These are phyloP conservation scores for Globisporangium parvum DNA, from an alignment of 352 stramenopile species.

Conservation along the genomic window DNA sequence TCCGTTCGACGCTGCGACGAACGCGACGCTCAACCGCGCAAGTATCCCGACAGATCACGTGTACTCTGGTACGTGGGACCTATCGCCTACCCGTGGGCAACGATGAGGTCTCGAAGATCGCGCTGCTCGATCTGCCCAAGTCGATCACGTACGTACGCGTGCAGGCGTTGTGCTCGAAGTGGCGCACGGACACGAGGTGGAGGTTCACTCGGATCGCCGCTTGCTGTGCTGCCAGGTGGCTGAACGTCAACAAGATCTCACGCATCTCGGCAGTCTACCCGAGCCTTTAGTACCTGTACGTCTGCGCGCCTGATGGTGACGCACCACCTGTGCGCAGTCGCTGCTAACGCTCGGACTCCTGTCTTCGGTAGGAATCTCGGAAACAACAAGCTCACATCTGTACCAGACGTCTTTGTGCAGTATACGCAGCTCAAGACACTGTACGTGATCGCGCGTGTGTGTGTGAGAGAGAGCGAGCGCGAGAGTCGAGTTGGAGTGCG, in stretches of 20 bases:
- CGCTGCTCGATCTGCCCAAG: not conserved
- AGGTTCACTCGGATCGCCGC: not conserved
- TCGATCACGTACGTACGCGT: not conserved
- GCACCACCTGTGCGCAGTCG: not conserved
- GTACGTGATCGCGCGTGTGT: not conserved
- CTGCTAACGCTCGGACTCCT: not conserved
- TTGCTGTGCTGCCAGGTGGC: not conserved
- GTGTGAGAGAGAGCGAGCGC: too few species aligned
- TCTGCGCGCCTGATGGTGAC: too few species aligned
- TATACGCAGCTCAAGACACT: constrained; percentile 4
- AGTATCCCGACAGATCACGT: not conserved
- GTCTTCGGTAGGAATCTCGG: not conserved
- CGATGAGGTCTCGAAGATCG: not conserved
- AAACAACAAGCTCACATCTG: constrained; percentile 4
- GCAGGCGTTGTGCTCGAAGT: too few species aligned
- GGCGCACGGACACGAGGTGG: too few species aligned
- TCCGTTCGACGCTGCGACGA: constrained; percentile 1
- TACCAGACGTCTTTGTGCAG: not conserved
- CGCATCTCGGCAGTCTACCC: not conserved
- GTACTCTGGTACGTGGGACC: not conserved
- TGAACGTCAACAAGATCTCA: not conserved
- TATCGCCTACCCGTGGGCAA: constrained; percentile 1
- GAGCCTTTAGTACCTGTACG: not conserved
- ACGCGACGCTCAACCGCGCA: not conserved
- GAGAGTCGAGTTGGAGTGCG: not conserved